These are phyloP conservation scores for Microdochium bolleyi DNA, from an alignment of 2,329 filamentous ascomycete genomes.

Conservation along the genomic window DNA sequence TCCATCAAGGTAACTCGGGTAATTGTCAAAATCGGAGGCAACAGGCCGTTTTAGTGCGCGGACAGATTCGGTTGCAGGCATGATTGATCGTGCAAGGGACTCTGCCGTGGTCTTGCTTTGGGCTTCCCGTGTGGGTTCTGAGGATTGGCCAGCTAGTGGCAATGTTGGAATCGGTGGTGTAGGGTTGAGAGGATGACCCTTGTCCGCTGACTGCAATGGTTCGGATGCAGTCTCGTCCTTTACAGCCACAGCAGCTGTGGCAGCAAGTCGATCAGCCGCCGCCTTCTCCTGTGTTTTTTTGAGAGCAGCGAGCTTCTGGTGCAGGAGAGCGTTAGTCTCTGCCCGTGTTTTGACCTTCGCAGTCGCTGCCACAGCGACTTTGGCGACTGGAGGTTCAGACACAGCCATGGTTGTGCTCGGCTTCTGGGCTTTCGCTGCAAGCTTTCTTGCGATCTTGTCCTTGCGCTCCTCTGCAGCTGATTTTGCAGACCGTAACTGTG, in stretches of 20 bases:
- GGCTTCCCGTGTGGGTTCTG: background rate
- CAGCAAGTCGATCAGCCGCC: constrained; percentile 11
- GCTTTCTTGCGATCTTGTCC: constrained; percentile 23
- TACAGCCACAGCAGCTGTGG: constrained; percentile 1
- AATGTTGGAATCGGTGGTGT: background rate
- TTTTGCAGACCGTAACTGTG: constrained; percentile 6
- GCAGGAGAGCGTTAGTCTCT: constrained; percentile 64
- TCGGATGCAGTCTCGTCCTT: background rate
- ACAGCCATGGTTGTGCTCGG: constrained; percentile 10
- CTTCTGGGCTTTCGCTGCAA: constrained; percentile 23
- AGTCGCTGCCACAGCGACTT: constrained; percentile 3
- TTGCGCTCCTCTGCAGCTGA: constrained; percentile 24
- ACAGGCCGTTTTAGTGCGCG: constrained; percentile 48
- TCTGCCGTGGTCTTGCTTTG: background rate
- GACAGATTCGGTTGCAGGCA: constrained; percentile 12
- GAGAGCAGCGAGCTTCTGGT: constrained; percentile 71
- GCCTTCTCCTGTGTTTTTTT: constrained; percentile 36
- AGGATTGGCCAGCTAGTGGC: background rate
- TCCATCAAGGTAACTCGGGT: constrained; percentile 20
- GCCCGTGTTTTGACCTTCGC: constrained; percentile 42
- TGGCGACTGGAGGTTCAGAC: constrained; percentile 6
- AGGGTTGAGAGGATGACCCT: too few relatives aligned
- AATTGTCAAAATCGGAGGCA: constrained; percentile 63
- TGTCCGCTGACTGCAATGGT: background rate
- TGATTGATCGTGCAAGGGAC: too few relatives aligned